phyloP scores from a whole-genome alignment of 2,329 filamentous ascomycete species.

The Ophiocordyceps unilateralis region DNA sequence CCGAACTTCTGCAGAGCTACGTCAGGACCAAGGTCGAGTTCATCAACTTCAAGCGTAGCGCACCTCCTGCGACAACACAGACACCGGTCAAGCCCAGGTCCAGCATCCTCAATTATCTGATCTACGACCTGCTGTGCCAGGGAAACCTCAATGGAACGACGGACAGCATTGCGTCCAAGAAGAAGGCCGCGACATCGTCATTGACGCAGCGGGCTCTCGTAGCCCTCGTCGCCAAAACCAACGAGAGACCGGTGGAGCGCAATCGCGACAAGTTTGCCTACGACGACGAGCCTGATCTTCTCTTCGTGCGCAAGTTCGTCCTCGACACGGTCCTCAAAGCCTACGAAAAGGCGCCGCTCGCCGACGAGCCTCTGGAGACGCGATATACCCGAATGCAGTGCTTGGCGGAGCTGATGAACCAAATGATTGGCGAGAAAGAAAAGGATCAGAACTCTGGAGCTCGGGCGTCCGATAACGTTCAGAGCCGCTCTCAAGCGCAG shows the following conservation, averaged over 20 bases:
- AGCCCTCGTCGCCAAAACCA: constrained; percentile 73
- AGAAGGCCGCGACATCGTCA: constrained; percentile 66
- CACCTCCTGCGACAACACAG: constrained; percentile 62
- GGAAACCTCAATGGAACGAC: constrained; percentile 47
- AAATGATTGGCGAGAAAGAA: constrained; percentile 72
- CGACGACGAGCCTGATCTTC: constrained; percentile 66
- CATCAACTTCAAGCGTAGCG: constrained; percentile 94
- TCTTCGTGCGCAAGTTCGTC: constrained; percentile 89
- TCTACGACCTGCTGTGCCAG: constrained; percentile 56
- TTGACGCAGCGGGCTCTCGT: constrained; percentile 80
- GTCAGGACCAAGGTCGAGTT: constrained; percentile 95
- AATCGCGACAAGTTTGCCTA: constrained; percentile 40
- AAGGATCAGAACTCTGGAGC: constrained; percentile 32
- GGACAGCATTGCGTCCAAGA: constrained; percentile 64
- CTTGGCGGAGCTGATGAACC: constrained; percentile 79
- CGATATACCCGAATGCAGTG: constrained; percentile 80
- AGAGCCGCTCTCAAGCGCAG: constrained; percentile 54
- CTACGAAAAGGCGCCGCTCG: constrained; percentile 72
- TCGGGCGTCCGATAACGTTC: constrained; percentile 20
- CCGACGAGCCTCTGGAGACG: constrained; percentile 62
- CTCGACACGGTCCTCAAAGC: constrained; percentile 83
- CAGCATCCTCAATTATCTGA: constrained; percentile 81
- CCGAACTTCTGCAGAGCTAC: constrained; percentile 81
- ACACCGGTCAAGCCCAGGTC: constrained; percentile 91
- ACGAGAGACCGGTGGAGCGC: constrained; percentile 50